Evolutionary conservation across 768 basidiomycete species (phyloP), one percentile per base, ranked within the genome.

Genomic region (Daedaleopsis sinensis): DNA sequence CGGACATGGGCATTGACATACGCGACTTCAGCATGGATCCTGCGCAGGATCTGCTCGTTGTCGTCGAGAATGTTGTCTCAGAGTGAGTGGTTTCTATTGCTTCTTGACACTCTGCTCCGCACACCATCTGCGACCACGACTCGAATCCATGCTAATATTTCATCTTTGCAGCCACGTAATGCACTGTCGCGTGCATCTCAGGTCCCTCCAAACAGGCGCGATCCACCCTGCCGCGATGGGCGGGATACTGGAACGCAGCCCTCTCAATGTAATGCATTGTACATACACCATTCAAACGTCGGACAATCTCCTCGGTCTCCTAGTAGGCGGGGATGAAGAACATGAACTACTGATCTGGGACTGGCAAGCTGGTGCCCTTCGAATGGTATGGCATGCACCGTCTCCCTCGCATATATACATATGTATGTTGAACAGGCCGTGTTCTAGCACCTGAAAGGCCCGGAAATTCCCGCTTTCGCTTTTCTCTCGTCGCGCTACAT

Each of bases 11-110:
- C 5, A 63, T 82, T 38, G 38, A 62, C 16, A 66, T 86, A 15
- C 78, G 82, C n/a, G 86, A 88, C 65, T 86, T 87, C 63, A 78
- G 77, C 8, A 80, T 91, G 76, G 89, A 90, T 68, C 84, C 86
- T 18, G 79, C 84, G 23, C 88, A 88, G 66, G 84, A 90, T 68
- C 77, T 91, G 36, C 76, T 89, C 10, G 78, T 88, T 8, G 63
- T 84, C 18, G 71, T 86, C 7, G 79, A 82, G 65, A 70, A 65
- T 38, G 27, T 76, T 2, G 23, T 16, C 1, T 48, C 58, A 39
- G 24, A 54, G 57, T 58, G 46, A 57, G 65, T 57, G n/a, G 36
- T 3, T 32, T 3, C 4, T 32, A 32, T 7, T 7, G 27, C 7
- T 53, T 16, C 24, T 13, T 19, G 35, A 4, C 15, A 43, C n/a